Percentiles rank a stretch among this genome's conserved stretches.
phyloP scores from a whole-genome alignment of 148 eudicot species.

The Silene conica region DNA sequence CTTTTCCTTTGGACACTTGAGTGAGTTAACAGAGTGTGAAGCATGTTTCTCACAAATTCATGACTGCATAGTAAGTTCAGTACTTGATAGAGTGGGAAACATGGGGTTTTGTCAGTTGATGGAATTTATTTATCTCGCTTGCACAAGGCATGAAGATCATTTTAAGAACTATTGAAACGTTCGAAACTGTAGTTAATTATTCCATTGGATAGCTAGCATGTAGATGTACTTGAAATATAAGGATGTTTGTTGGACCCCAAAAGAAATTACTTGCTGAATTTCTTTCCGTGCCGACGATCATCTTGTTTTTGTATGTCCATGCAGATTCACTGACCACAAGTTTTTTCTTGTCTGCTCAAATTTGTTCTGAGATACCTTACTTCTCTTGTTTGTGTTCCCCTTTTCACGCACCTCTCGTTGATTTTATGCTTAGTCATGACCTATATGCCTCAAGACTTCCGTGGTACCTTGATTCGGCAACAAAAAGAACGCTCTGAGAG shows the following conservation, averaged over 20 bases:
- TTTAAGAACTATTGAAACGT: not conserved
- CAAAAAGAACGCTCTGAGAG: slow-evolving; percentile 97
- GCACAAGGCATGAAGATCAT: not conserved
- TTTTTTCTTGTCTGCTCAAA: not conserved
- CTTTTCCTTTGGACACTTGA: not conserved
- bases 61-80: slow-evolving; percentile 30
- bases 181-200: not conserved
- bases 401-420: not conserved
- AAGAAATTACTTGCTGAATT: slow-evolving; percentile 3
- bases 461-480: slow-evolving; percentile 85
- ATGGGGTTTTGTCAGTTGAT: not conserved
- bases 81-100: slow-evolving; percentile 24
- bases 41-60: not conserved
- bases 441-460: slow-evolving; percentile 97
- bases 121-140: not conserved
- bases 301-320: not conserved
- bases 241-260: not conserved
- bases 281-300: not conserved
- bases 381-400: not conserved
- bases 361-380: not conserved
- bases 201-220: not conserved
- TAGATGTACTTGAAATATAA: not conserved
- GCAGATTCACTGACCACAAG: not conserved
- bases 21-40: not conserved
- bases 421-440: slow-evolving; percentile 70